phyloP scores from a whole-genome alignment of 768 basidiomycete species.

The Phlebiopsis flavidoalba region DNA sequence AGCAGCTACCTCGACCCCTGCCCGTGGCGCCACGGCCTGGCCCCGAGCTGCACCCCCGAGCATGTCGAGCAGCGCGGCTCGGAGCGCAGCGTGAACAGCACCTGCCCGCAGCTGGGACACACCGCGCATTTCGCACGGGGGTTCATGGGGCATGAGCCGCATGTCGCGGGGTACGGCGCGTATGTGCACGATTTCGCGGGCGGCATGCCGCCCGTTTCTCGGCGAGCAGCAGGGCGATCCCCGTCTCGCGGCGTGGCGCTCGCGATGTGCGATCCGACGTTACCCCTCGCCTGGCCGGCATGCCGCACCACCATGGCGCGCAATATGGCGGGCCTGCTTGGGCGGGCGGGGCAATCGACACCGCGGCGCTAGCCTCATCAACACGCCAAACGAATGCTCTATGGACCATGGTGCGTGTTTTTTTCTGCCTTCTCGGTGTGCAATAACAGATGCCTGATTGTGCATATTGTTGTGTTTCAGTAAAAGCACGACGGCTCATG shows the following conservation, averaged over 20 bases:
- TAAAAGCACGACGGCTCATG: not conserved
- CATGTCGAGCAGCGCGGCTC: conserved; percentile 7
- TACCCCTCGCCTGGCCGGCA: not conserved
- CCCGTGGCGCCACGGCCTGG: not conserved
- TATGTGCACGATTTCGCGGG: not conserved
- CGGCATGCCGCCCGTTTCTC: not conserved
- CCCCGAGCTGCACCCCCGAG: not conserved
- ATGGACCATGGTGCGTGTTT: not conserved
- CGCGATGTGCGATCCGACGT: conserved; percentile 11
- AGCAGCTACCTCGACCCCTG: conserved; percentile 1
- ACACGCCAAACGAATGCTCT: no score
- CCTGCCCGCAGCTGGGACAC: conserved; percentile 8
- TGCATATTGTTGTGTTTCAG: no score
- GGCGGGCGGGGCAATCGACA: not conserved
- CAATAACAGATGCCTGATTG: no score
- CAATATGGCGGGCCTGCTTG: conserved; percentile 1
- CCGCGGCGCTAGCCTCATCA: not conserved
- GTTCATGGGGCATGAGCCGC: not conserved
- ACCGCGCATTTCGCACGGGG: not conserved
- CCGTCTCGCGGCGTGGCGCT: conserved; percentile 1
- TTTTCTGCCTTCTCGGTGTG: no score
- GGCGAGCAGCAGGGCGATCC: conserved; percentile 2
- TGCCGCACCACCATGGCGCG: not conserved
- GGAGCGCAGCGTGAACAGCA: conserved; percentile 7
- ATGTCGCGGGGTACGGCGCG: not conserved